Evolutionary conservation across 2,329 filamentous ascomycete species (phyloP).

Genomic region (Aspergillus sp.): DNA sequence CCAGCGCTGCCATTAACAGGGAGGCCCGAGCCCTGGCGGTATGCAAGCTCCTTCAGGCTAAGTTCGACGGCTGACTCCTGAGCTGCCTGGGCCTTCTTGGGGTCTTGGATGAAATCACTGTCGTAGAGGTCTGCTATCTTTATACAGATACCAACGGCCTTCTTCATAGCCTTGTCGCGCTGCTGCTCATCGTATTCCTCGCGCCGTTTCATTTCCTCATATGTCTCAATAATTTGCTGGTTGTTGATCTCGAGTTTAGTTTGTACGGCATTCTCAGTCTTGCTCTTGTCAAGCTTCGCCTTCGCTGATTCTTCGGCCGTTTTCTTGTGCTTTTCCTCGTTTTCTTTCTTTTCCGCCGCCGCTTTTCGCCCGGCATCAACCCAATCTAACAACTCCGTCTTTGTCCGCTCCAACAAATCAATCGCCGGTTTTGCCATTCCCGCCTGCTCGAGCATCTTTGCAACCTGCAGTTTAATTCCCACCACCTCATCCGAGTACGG

Average conservation of each 20-base stretch:
- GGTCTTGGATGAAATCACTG: conserved; percentile 71
- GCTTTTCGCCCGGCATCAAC: conserved; percentile 27
- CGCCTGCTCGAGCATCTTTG: conserved; percentile 76
- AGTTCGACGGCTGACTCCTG: conserved; percentile 82
- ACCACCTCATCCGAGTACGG: conserved; percentile 89
- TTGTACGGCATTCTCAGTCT: conserved; percentile 8
- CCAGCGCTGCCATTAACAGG: conserved; percentile 61
- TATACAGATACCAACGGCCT: conserved; percentile 71
- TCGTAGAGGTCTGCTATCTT: conserved; percentile 85
- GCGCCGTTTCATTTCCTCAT: conserved; percentile 24
- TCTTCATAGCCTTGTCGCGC: conserved; percentile 68
- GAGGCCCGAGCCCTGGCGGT: conserved; percentile 66
- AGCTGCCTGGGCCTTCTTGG: conserved; percentile 70
- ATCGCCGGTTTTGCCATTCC: conserved; percentile 69
- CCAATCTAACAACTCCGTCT: conserved; percentile 62
- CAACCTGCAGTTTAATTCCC: conserved; percentile 81
- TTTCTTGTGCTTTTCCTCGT: conserved; percentile 12
- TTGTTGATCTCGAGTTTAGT: conserved; percentile 21
- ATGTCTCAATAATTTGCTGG: conserved; percentile 21
- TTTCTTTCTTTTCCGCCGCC: conserved; percentile 7
- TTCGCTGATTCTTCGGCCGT: not conserved
- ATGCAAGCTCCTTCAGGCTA: conserved; percentile 69
- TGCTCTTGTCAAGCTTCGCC: not conserved
- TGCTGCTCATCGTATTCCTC: conserved; percentile 39
- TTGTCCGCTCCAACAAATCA: conserved; percentile 74